Evolutionary conservation across 345 rosid species (phyloP).

Genomic region (Melaleuca alternifolia): DNA sequence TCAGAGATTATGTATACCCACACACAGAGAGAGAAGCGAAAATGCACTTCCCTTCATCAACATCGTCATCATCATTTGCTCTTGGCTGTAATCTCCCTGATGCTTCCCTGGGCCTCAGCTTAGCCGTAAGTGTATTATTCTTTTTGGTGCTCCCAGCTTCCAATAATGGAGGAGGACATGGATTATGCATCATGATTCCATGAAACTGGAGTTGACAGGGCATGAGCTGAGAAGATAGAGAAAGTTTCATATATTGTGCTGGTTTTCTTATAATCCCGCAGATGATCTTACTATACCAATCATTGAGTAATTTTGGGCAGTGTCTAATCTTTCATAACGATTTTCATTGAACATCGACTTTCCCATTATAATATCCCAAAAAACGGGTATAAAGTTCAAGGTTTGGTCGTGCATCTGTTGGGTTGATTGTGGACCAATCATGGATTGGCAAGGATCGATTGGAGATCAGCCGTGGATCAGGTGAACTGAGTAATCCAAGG

Average conservation of each 20-base stretch:
- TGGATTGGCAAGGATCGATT: no score
- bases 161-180: not conserved
- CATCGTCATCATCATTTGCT: not conserved
- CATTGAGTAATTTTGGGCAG: not conserved
- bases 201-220: not conserved
- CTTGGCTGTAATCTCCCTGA: not conserved
- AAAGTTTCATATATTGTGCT: not conserved
- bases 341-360: not conserved
- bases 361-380: no score
- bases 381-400: no score
- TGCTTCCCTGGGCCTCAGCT: not conserved
- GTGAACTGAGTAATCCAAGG: no score
- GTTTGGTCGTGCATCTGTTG: no score
- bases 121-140: not conserved
- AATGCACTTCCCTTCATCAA: not conserved
- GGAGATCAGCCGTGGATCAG: no score
- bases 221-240: not conserved
- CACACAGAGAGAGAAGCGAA: not conserved
- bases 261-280: not conserved
- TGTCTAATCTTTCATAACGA: not conserved
- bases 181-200: rapidly evolving
- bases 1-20: not conserved
- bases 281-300: not conserved
- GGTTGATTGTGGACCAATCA: no score
- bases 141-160: not conserved